phyloP scores from a whole-genome alignment of 257 asterid genomes.

The Gardenia jasminoides region DNA sequence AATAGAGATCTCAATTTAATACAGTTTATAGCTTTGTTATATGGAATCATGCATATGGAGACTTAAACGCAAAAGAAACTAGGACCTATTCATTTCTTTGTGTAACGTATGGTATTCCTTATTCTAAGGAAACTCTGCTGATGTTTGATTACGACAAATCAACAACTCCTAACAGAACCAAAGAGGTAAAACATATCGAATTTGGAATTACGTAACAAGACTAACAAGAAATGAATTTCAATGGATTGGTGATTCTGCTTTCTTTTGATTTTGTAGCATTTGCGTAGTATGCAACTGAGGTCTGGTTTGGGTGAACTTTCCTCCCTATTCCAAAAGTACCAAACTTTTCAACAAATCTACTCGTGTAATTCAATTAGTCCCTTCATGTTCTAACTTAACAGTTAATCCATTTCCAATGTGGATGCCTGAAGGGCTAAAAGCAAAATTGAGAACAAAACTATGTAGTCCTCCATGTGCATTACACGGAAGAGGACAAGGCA shows the following conservation, averaged over 20 bases:
- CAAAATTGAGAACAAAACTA: background rate
- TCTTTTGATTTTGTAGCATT: background rate
- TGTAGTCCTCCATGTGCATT: background rate
- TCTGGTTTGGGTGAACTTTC: too few relatives aligned
- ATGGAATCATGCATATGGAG: background rate
- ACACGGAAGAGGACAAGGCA: slow-evolving; percentile 1
- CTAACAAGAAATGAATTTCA: too few relatives aligned
- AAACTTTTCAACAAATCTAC: background rate
- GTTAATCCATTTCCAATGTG: background rate
- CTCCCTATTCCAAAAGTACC: too few relatives aligned
- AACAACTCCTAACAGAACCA: background rate
- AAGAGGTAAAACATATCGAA: background rate
- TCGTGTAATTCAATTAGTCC: background rate
- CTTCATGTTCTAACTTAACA: background rate
- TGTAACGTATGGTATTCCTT: background rate
- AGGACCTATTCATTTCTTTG: background rate
- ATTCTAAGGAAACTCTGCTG: background rate
- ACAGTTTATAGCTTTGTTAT: background rate
- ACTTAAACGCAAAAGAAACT: background rate
- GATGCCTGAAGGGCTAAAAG: background rate
- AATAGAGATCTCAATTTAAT: background rate
- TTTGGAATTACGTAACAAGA: background rate
- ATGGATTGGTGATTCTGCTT: too few relatives aligned
- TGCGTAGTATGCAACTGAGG: background rate
- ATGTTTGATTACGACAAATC: slow-evolving; percentile 1